These are phyloP conservation scores for Skeletonema costatum DNA, from an alignment of 108 stramenopile species.

Conservation along the genomic window DNA sequence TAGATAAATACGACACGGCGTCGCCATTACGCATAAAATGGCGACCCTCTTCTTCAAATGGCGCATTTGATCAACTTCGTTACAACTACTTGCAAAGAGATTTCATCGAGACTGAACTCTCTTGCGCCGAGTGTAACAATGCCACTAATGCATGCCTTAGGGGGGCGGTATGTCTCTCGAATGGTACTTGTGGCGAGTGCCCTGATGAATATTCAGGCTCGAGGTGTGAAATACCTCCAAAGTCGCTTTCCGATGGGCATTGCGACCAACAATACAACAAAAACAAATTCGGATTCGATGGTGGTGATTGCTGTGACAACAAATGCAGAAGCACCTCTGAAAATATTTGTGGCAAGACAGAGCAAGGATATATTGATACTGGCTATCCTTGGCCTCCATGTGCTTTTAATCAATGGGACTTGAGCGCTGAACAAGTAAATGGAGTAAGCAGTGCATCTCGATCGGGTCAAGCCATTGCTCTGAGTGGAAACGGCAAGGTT, in stretches of 20 bases:
- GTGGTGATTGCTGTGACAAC: conserved; percentile 11
- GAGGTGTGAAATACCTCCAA: neutral
- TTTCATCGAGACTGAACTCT: neutral
- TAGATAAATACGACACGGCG: too few species aligned
- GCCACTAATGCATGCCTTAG: neutral
- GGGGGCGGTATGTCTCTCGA: neutral
- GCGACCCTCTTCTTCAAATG: neutral
- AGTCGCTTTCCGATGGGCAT: neutral
- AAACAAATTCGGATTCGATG: neutral
- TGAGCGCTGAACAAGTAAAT: neutral
- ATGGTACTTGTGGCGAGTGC: neutral
- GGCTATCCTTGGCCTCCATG: neutral
- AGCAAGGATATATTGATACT: neutral
- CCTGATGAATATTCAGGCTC: neutral
- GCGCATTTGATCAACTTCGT: neutral
- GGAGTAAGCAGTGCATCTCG: too few species aligned
- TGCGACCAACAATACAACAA: neutral
- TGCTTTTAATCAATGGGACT: neutral
- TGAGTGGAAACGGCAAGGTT: neutral
- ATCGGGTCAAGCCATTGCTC: neutral
- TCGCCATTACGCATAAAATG: neutral
- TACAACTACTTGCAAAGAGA: neutral
- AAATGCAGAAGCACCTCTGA: neutral
- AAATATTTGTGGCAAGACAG: conserved; percentile 10
- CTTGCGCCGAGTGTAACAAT: neutral